Evolutionary conservation across 306 rosid species (phyloP).

Genomic region (Trifolium fragiferum): DNA sequence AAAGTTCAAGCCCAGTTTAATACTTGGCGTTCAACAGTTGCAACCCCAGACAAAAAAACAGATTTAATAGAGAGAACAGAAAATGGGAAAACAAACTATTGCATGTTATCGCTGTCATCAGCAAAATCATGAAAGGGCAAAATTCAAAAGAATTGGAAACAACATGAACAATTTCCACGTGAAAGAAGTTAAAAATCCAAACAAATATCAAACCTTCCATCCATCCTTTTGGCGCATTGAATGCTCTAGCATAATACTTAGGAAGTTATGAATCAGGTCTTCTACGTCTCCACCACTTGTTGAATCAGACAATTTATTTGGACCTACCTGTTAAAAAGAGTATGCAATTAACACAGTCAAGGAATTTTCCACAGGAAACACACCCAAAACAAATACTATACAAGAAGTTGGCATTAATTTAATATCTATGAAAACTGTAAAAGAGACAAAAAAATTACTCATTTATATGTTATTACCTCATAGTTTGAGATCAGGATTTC

Average conservation of each 20-base stretch:
- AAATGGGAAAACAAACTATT: constrained; percentile 27
- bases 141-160: constrained; percentile 26
- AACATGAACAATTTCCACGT: constrained; percentile 11
- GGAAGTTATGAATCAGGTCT: constrained; percentile 86
- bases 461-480: constrained; percentile 59
- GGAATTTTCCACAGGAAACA: constrained; percentile 26
- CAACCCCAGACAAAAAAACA: constrained; percentile 26
- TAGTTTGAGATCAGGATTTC: constrained; percentile 84
- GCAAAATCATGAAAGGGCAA: constrained; percentile 36
- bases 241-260: constrained; percentile 93
- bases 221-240: constrained; percentile 99
- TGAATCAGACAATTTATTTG: constrained; percentile 58
- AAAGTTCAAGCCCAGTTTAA: constrained; percentile 25
- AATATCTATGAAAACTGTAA: neutral
- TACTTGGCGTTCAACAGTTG: constrained; percentile 21
- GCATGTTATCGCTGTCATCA: constrained; percentile 30
- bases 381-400: constrained; percentile 9
- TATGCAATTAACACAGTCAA: constrained; percentile 36
- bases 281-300: constrained; percentile 77
- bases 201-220: constrained; percentile 83
- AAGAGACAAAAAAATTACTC: neutral
- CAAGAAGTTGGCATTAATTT: constrained; percentile 24
- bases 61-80: neutral
- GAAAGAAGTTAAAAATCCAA: constrained; percentile 36
- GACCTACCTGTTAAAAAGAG: constrained; percentile 64